phyloP scores from a whole-genome alignment of 768 basidiomycete genomes.

The Rhodosporidiobolus sp. region DNA sequence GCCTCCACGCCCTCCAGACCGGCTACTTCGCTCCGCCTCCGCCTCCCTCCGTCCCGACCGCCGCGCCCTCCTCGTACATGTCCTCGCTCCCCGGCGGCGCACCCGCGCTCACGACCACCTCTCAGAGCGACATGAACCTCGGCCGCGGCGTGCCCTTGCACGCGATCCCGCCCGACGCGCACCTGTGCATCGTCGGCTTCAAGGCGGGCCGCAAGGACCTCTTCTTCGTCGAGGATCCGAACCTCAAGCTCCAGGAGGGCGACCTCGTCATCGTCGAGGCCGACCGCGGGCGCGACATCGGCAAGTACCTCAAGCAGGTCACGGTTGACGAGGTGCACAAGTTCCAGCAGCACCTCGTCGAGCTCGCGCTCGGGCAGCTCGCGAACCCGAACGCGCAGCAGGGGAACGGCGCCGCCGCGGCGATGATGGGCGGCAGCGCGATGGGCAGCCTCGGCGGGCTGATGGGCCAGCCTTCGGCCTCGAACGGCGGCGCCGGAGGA shows the following conservation, averaged over 20 bases:
- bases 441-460: not conserved
- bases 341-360: conserved; percentile 77
- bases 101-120: conserved; percentile 6
- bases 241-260: conserved; percentile 67
- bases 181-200: conserved; percentile 95
- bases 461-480: not conserved
- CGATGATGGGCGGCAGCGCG: conserved; percentile 46
- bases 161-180: conserved; percentile 74
- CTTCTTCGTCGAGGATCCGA: conserved; percentile 77
- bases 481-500: conserved; percentile 40
- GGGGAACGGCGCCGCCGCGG: not conserved
- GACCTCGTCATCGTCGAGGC: conserved; percentile 96
- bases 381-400: conserved; percentile 32
- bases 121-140: conserved; percentile 49
- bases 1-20: not conserved
- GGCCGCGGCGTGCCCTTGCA: conserved; percentile 86
- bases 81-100: not conserved
- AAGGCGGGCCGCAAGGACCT: conserved; percentile 94
- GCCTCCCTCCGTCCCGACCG: conserved; percentile 1
- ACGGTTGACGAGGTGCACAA: conserved; percentile 80
- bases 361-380: conserved; percentile 49
- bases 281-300: conserved; percentile 71
- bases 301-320: conserved; percentile 54
- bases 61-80: not conserved
- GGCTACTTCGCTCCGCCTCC: conserved; percentile 21